Percentiles rank a stretch among this genome's conserved stretches.
Evolutionary conservation across 257 asterid genomes (phyloP).

Genomic region (Plantago elongata): DNA sequence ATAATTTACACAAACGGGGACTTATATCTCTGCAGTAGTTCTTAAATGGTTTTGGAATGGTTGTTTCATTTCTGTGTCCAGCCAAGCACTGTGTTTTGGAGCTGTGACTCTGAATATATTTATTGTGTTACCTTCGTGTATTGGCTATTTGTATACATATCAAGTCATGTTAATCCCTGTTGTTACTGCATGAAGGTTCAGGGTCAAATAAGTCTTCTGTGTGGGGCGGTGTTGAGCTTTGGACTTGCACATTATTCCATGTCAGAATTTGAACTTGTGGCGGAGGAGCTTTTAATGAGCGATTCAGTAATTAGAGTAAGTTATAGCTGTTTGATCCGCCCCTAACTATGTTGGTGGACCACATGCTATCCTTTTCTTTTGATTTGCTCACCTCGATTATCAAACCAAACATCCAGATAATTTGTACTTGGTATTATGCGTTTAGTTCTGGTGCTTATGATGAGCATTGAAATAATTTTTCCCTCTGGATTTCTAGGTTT

Average conservation of each 20-base stretch:
- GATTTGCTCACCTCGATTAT: slow-evolving; percentile 6
- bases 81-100: background rate
- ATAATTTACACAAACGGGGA: background rate
- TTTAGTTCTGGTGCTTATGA: background rate
- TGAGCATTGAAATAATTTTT: slow-evolving; percentile 12
- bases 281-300: slow-evolving; percentile 97
- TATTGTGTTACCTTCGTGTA: slow-evolving; percentile 13
- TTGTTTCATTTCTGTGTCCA: slow-evolving; percentile 5
- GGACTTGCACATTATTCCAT: slow-evolving; percentile 90
- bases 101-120: slow-evolving; percentile 1
- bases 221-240: slow-evolving; percentile 76
- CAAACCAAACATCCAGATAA: background rate
- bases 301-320: slow-evolving; percentile 83
- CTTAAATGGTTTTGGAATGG: background rate
- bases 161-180: slow-evolving; percentile 22
- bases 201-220: slow-evolving; percentile 89
- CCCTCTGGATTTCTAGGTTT: slow-evolving; percentile 52
- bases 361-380: slow-evolving; percentile 5
- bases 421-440: no score
- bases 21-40: slow-evolving; percentile 5
- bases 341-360: slow-evolving; percentile 13
- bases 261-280: slow-evolving; percentile 95
- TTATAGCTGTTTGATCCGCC: slow-evolving; percentile 3
- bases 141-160: background rate
- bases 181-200: slow-evolving; percentile 60